phyloP scores from a whole-genome alignment of 106 monocot genomes.

The Dendrobium officinale region DNA sequence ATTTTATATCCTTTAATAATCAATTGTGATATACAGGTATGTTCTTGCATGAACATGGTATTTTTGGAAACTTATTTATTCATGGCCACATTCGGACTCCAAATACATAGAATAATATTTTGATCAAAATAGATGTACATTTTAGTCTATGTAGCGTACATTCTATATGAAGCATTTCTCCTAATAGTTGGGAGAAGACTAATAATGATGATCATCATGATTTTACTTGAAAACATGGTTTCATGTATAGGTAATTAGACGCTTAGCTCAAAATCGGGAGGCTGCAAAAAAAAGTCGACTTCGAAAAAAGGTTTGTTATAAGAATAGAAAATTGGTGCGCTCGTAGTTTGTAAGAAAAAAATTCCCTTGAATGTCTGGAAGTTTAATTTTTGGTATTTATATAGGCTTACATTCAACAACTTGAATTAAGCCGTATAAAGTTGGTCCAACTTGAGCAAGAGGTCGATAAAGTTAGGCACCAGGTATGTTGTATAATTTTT shows the following conservation, averaged over 20 bases:
- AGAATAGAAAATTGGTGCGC: neutral
- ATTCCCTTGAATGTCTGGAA: neutral
- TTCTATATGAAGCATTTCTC: neutral
- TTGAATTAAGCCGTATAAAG: constrained; percentile 55
- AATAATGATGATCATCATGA: neutral
- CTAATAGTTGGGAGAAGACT: neutral
- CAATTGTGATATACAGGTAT: neutral
- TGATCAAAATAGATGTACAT: neutral
- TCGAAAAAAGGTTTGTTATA: constrained; percentile 42
- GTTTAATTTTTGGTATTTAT: neutral
- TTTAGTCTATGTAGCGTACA: neutral
- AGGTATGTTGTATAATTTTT: constrained; percentile 20
- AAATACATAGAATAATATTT: neutral
- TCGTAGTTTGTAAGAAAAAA: neutral
- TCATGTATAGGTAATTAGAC: constrained; percentile 18
- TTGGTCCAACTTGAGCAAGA: constrained; percentile 49
- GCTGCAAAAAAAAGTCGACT: constrained; percentile 69
- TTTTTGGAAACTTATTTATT: neutral
- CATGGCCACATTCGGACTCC: neutral
- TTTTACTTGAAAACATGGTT: constrained; percentile 2
- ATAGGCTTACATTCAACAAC: constrained; percentile 68
- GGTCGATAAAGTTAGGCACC: constrained; percentile 35
- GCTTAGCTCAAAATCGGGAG: constrained; percentile 58
- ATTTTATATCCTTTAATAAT: neutral
- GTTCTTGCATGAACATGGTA: neutral